Evolutionary conservation across 805 yeast genomes (phyloP), one percentile per base, ranked within the genome.

Genomic region (Candida multigemmis): DNA sequence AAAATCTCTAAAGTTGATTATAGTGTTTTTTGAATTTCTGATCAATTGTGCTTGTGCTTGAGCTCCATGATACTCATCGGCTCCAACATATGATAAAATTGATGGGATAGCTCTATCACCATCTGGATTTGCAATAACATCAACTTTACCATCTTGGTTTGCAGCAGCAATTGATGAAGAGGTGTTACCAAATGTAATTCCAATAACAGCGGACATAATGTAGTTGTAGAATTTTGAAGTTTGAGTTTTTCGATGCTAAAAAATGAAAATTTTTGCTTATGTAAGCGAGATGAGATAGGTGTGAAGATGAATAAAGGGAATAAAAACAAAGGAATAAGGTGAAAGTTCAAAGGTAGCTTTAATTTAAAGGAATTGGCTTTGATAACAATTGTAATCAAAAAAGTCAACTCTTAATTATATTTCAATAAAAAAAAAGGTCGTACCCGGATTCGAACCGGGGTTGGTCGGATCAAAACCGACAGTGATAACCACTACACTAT

Each of bases 41-140:
- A 91, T 68, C 46, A 89, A 63, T 64, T 91, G 96, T 31, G 86
- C 87, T 44, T 77, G 63, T 33, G 97, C 98, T 65, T 91, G 97
- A 33, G 85, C 80, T 35, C 98, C 98, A 52, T 91, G 96, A 63
- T 84, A 91, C 65, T 91, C 97, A 53, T 91, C 97, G 31, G 71
- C 79, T 35, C 93, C 96, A 33, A 86, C 86, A 54, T 87, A 91
- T 12, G 96, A 76, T 35, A 91, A 69, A 33, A 82, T 81, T 16
- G 97, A 81, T 36, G 97, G 94, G 52, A 91, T 91, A 34, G 89
- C 72, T 65, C 97, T 84, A 63, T 91, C 97, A 57, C 98, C 98
- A 51, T 91, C 98, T 42, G 93, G 96, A 74, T 91, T 89, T 42
- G 98, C 98, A 55, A 91, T 89, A 41, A 91, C 94, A 51, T 91